Base-by-base conservation (phyloP, 148 eudicot species). In the Rhododendron simsii region DNA sequence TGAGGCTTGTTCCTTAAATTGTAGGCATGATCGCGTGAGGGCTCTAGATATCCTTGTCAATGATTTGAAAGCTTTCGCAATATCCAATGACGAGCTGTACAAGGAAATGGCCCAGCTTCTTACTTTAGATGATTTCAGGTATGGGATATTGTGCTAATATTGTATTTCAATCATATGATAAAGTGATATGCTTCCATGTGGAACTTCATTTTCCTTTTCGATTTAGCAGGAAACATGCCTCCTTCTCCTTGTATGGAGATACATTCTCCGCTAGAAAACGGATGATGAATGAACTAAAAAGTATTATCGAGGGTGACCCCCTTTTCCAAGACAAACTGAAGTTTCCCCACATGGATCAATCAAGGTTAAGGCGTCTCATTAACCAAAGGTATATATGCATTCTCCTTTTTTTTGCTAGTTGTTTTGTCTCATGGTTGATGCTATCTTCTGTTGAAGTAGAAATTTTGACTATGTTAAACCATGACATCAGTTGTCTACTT, bases 21-120 rank as follows among this genome's bases (percentile, higher is more conserved):
- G 80, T 48, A 87, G 89, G 79, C 53, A 76, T 26, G 80, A 87
- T 53, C 23, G 37, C 7, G 59, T 18, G 28, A 87, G 78, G 86
- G 89, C 89, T n/a, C 78, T 87, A 30, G 71, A 84, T 75, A 39
- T 39, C 41, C 41, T 39, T 39, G 5, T 39, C 41, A 83, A 86
- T 50, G 90, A 88, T 33, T 47, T 88, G 80, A 79, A 88, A 84
- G 86, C 67, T 83, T 88, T 88, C 18, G 80, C 86, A 63, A 21
- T 50, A 26, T 28, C 77, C 20, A 83, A 86, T 59, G 84, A 86
- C 50, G 86, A 86, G 65, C 65, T 86, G 50, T 86, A 82, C 61
- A 86, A 88, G 81, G 88, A 88, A 55, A 81, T 88, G 83, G 65
- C 87, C 41, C 83, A 75, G 81, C 82, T 88, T 30, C 84, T 88